phyloP scores from a whole-genome alignment of 495 filamentous ascomycete genomes.

The Aspergillus homomorphus region DNA sequence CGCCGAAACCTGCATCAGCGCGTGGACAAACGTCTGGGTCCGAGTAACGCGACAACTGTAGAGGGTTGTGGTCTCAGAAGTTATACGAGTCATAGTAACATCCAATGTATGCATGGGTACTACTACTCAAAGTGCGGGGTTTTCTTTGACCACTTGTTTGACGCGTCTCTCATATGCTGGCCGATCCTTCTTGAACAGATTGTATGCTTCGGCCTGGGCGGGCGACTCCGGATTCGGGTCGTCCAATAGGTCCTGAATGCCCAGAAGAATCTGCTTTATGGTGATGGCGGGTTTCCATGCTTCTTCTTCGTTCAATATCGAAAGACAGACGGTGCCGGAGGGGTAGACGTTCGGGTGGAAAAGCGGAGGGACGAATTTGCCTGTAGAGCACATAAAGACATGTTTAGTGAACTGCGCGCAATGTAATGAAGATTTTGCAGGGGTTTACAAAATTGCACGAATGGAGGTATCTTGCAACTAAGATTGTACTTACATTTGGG shows the following conservation, averaged over 20 bases:
- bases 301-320: slow-evolving; percentile 97
- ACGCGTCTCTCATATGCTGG: slow-evolving; percentile 85
- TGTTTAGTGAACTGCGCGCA: background rate
- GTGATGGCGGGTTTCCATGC: slow-evolving; percentile 98
- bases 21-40: background rate
- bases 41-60: background rate
- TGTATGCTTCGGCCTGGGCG: slow-evolving; percentile 96
- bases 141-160: slow-evolving; percentile 80
- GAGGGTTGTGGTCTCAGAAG: background rate
- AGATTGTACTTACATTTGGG: slow-evolving; percentile 72
- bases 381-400: slow-evolving; percentile 40
- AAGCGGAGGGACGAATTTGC: slow-evolving; percentile 93
- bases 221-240: slow-evolving; percentile 97
- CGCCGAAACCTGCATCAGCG: background rate
- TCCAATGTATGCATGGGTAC: background rate
- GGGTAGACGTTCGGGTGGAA: slow-evolving; percentile 99
- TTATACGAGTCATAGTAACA: background rate
- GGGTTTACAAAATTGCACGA: background rate
- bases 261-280: slow-evolving; percentile 92
- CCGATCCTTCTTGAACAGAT: slow-evolving; percentile 89
- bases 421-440: background rate
- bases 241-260: slow-evolving; percentile 91
- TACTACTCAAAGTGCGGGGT: slow-evolving; percentile 62
- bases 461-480: background rate
- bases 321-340: slow-evolving; percentile 94